These are phyloP conservation scores for Colletotrichum chrysophilum DNA, from an alignment of 2,329 filamentous ascomycete genomes.

Conservation along the genomic window DNA sequence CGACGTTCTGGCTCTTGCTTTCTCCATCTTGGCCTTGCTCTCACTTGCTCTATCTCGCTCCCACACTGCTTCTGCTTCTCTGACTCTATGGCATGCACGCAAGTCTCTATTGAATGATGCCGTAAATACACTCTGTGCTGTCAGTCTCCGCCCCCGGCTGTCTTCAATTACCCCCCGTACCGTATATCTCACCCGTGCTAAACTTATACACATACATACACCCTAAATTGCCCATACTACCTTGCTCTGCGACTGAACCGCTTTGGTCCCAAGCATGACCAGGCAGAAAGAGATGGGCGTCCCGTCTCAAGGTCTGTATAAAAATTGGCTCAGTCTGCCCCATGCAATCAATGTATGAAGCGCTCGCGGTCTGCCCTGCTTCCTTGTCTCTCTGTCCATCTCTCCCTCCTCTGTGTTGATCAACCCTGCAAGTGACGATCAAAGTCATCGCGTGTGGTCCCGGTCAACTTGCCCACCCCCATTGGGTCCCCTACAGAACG, in stretches of 20 bases:
- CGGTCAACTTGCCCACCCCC: not conserved
- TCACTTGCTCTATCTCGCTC: not conserved
- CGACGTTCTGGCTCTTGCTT: not conserved
- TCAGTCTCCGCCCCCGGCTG: not conserved
- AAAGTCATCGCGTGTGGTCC: not conserved
- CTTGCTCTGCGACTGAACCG: not conserved
- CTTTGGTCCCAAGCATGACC: not conserved
- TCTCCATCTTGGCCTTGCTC: not conserved
- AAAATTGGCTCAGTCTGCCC: not conserved
- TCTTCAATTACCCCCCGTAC: not conserved
- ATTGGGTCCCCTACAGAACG: not conserved
- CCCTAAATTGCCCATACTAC: not conserved
- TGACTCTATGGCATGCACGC: not conserved
- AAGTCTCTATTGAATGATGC: not conserved
- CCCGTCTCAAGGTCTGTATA: not conserved
- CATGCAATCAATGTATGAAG: not conserved
- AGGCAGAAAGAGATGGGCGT: not conserved
- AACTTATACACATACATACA: not conserved
- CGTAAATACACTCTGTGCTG: not conserved
- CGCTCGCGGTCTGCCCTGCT: not conserved
- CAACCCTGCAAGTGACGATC: not conserved
- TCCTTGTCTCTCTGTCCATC: not conserved
- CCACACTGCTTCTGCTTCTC: not conserved
- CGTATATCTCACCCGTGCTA: not conserved
- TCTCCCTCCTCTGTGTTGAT: not conserved